Evolutionary conservation across 495 filamentous ascomycete genomes (phyloP), one percentile per base, ranked within the genome.

Genomic region (Penicillium odoratum): DNA sequence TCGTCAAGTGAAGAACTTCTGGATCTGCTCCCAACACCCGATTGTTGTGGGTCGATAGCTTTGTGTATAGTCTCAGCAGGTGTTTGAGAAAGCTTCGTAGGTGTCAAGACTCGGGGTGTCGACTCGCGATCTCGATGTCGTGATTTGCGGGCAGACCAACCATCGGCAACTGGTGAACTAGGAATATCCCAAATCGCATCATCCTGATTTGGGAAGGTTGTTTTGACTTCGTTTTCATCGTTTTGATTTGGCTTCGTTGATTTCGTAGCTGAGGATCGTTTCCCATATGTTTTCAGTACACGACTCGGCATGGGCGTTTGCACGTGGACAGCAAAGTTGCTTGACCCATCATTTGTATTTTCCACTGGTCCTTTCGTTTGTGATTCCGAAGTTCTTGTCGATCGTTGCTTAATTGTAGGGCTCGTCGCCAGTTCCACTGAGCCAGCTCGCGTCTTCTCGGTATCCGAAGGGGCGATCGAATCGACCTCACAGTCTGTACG

Each of bases 1-100:
- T 69, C 74, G 53, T 78, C 77, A 1, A 62, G 64, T 6, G 67
- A 68, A 33, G 67, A 65, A 46, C 58, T 65, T 34, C 61, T 40
- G 11, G 57, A 61, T 38, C 29, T 51, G n/a, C 33, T 34, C 10
- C 29, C 13, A 21, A 46, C 42, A 28, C n/a, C 28, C 0, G 2
- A 16, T 30, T 13, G 26, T 10, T 47, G 30, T 7, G 10, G 16
- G 7, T 56, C 8, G 0, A 25, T 15, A 4, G 8, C 7, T 43
- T 45, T 56, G 29, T 6, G 15, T 40, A 10, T 10, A 16, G 7
- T 8, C 33, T 5, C 30, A 28, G 5, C 13, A 8, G 44, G 46
- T 16, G 46, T 25, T 1, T 28, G 28, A 11, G 53, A 30, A 3
- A 5, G 3, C 21, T 28, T 31, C 10, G 9, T 15, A 1, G 55